A percentile compares a stretch with the other conserved stretches of the same genome.
These are phyloP conservation scores for Trichoderma gamsii DNA, from an alignment of 495 filamentous ascomycete species.

Conservation along the genomic window DNA sequence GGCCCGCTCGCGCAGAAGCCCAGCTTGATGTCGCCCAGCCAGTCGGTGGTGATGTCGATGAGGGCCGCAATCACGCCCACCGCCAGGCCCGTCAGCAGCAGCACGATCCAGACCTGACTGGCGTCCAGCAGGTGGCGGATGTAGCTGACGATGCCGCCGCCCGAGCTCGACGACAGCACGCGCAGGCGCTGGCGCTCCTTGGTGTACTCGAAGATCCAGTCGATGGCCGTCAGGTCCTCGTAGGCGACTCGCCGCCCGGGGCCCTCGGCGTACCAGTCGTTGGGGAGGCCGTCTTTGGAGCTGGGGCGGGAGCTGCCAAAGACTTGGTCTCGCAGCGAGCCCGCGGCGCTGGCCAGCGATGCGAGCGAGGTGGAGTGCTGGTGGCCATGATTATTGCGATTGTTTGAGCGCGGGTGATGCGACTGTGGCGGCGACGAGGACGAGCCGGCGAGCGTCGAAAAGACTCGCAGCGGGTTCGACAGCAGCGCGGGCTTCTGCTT, in stretches of 20 bases:
- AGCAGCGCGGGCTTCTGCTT: slow-evolving; percentile 58
- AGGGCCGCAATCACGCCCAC: slow-evolving; percentile 77
- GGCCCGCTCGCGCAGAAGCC: slow-evolving; percentile 72
- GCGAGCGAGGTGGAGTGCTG: neutral
- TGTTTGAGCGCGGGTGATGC: neutral
- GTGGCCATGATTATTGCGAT: slow-evolving; percentile 9
- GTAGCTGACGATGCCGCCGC: slow-evolving; percentile 63
- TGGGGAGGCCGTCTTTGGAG: slow-evolving; percentile 56
- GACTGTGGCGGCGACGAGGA: slow-evolving; percentile 18
- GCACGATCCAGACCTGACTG: slow-evolving; percentile 84
- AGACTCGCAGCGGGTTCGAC: slow-evolving; percentile 45
- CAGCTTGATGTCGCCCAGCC: slow-evolving; percentile 90
- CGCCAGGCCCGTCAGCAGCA: slow-evolving; percentile 68
- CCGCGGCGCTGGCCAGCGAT: neutral
- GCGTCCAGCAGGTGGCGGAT: slow-evolving; percentile 66
- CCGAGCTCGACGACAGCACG: slow-evolving; percentile 60
- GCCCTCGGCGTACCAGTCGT: slow-evolving; percentile 89
- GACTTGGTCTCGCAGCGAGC: slow-evolving; percentile 6
- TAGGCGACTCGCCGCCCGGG: slow-evolving; percentile 89
- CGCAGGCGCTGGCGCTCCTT: slow-evolving; percentile 88
- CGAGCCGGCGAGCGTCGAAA: slow-evolving; percentile 50
- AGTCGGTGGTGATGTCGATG: slow-evolving; percentile 91
- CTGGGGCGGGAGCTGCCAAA: slow-evolving; percentile 8
- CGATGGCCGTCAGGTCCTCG: slow-evolving; percentile 94
- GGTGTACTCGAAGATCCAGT: slow-evolving; percentile 99